Evolutionary conservation across 2,329 filamentous ascomycete genomes (phyloP), one percentile per base, ranked within the genome.

Genomic region (Bertia moriformis): DNA sequence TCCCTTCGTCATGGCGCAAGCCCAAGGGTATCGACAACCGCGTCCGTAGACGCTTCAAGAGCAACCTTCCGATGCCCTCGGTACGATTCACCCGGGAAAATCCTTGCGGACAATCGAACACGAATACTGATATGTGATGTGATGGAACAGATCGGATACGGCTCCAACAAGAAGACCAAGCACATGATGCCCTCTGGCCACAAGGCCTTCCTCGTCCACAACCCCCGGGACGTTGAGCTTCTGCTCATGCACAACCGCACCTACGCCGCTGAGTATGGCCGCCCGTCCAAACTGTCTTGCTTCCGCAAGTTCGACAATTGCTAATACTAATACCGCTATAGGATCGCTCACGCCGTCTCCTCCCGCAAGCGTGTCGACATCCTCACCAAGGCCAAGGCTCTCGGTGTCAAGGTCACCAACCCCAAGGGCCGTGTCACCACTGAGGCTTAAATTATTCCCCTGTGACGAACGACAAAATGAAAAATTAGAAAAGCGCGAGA

Each of bases 1-100:
- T 96, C 54, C 80, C 74, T 61, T 64, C 83, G 53, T 81, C 77
- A 76, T 98, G 91, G 91, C 83, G 91, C 71, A 98, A 96, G 78
- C 91, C 91, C 55, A 98, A 98, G 85, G 91, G 91, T 86, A 98
- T 98, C 69, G 91, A 98, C 73, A 93, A 88, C 75, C 74, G 84
- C 60, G 89, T 98, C 63, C 84, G 91, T 65, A 80, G 91, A 76
- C 85, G 91, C 54, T 98, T 98, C 78, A 87, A 85, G 71, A 86
- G 91, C 61, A 85, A 84, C 71, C 82, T 83, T 67, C 78, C 79
- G 60, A 96, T 98, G 89, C 91, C 91, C 69, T 93, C 87, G 75
- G 89, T 95, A 88, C 63, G 85, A 78, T n/a, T n/a, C n/a, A n/a
- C n/a, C n/a, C n/a, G n/a, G n/a, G n/a, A n/a, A n/a, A n/a, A n/a